Evolutionary conservation across 106 monocot species (phyloP).

Genomic region (Gastrodia elata): DNA sequence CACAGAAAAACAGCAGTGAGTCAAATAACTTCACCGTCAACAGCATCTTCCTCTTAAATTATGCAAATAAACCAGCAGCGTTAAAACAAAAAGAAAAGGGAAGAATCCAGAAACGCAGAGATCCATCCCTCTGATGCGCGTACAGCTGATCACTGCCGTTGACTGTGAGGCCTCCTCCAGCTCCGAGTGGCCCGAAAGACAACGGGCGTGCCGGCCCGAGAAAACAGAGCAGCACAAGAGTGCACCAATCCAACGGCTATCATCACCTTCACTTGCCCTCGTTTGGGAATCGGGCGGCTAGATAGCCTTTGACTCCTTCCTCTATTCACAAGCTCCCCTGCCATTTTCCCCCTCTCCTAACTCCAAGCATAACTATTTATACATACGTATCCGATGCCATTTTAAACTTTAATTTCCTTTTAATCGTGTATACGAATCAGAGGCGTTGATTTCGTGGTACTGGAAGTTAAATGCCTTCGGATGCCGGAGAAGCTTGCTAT

Average conservation of each 20-base stretch:
- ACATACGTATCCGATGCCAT: not conserved
- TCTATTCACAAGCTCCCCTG: not conserved
- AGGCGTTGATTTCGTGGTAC: conserved; percentile 4
- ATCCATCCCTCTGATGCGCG: not conserved
- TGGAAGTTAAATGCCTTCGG: conserved; percentile 2
- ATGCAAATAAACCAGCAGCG: not conserved
- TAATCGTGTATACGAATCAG: conserved; percentile 6
- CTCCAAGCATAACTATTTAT: not conserved
- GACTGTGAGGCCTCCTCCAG: conserved; percentile 2
- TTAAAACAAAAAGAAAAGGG: not conserved
- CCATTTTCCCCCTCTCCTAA: not conserved
- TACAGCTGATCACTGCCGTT: not conserved
- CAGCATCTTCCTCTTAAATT: not conserved
- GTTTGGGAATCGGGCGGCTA: conserved; percentile 25
- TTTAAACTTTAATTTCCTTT: conserved; percentile 5
- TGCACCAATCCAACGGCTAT: conserved; percentile 24
- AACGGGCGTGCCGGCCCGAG: not conserved
- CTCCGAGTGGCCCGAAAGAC: not conserved
- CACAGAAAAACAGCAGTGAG: not conserved
- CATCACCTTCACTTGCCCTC: conserved; percentile 31
- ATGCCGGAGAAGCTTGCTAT: not conserved
- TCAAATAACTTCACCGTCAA: not conserved
- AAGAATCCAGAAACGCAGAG: not conserved
- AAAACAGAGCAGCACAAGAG: conserved; percentile 13
- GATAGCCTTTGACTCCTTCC: conserved; percentile 10